These are phyloP conservation scores for Heterobasidion irregulare DNA, from an alignment of 1,284 basidiomycete genomes.

Conservation along the genomic window DNA sequence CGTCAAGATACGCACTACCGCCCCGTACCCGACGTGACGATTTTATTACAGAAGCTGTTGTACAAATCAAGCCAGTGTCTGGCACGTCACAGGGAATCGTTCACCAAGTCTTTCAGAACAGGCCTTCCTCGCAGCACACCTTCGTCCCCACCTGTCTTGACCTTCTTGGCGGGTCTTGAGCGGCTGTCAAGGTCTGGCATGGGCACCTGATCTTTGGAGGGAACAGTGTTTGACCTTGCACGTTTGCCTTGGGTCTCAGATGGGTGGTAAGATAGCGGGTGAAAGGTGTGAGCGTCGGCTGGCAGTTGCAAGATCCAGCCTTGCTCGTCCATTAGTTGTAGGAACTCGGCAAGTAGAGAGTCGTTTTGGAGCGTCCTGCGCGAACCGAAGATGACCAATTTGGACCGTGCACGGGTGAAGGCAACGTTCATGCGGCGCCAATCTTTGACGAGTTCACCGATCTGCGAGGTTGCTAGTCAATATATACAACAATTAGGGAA, in stretches of 20 bases:
- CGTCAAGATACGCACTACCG: too few relatives aligned
- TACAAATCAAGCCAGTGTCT: too few relatives aligned
- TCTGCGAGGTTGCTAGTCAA: constrained; percentile 30
- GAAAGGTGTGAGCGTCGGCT: constrained; percentile 42
- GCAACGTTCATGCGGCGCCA: constrained; percentile 96
- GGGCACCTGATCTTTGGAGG: background rate
- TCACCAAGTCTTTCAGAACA: constrained; percentile 51
- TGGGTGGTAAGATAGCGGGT: constrained; percentile 20
- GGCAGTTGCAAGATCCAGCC: constrained; percentile 64
- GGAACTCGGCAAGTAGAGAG: constrained; percentile 64
- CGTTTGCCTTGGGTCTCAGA: background rate
- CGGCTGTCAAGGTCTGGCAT: background rate
- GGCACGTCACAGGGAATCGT: constrained; percentile 17
- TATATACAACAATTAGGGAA: constrained; percentile 1
- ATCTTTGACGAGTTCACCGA: constrained; percentile 90
- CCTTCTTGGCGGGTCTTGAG: constrained; percentile 26
- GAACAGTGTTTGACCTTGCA: background rate
- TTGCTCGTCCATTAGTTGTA: constrained; percentile 61
- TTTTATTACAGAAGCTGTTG: too few relatives aligned
- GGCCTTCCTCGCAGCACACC: constrained; percentile 45
- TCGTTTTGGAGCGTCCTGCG: constrained; percentile 58
- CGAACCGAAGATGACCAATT: constrained; percentile 87
- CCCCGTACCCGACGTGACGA: too few relatives aligned
- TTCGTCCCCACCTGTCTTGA: constrained; percentile 22
- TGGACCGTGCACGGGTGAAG: constrained; percentile 87